Percentiles rank a stretch among this genome's conserved stretches.
Conservation (phyloP, 305 asterid species). For the Vinca major region DNA sequence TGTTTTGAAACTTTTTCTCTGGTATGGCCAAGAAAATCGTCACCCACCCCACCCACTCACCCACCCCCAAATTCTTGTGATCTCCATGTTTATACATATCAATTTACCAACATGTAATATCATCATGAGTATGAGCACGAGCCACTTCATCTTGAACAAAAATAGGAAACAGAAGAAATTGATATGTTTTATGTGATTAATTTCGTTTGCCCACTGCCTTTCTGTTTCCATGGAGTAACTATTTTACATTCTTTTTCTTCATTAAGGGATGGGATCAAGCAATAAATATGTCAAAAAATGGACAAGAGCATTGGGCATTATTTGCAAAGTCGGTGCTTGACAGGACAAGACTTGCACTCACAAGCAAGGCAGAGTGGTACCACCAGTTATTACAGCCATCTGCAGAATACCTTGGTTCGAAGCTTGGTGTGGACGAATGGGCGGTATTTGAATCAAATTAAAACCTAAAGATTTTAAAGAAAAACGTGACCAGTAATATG, state of each 20-base stretch:
- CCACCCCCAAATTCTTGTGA: background rate
- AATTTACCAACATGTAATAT: background rate
- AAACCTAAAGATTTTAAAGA: conserved; percentile 11
- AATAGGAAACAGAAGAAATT: background rate
- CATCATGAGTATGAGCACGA: background rate
- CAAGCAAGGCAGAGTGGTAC: conserved; percentile 83
- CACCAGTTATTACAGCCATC: conserved; percentile 91
- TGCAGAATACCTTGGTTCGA: conserved; percentile 93
- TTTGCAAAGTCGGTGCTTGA: conserved; percentile 95
- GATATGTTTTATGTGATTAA: background rate
- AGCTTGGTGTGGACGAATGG: conserved; percentile 78
- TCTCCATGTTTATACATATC: background rate
- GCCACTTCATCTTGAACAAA: background rate
- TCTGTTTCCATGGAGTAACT: background rate
- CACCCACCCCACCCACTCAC: no score
- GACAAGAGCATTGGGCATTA: conserved; percentile 72
- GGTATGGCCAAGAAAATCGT: background rate
- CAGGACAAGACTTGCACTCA: conserved; percentile 85
- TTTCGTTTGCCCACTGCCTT: background rate
- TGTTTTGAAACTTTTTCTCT: background rate
- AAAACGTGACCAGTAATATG: background rate
- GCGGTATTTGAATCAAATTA: conserved; percentile 52
- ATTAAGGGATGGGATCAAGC: conserved; percentile 89
- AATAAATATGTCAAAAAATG: conserved; percentile 50
- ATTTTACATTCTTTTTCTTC: conserved; percentile 13